Percentiles rank a stretch among this genome's conserved stretches.
These are phyloP conservation scores for Neurospora sp. DNA, from an alignment of 495 filamentous ascomycete genomes.

Conservation along the genomic window DNA sequence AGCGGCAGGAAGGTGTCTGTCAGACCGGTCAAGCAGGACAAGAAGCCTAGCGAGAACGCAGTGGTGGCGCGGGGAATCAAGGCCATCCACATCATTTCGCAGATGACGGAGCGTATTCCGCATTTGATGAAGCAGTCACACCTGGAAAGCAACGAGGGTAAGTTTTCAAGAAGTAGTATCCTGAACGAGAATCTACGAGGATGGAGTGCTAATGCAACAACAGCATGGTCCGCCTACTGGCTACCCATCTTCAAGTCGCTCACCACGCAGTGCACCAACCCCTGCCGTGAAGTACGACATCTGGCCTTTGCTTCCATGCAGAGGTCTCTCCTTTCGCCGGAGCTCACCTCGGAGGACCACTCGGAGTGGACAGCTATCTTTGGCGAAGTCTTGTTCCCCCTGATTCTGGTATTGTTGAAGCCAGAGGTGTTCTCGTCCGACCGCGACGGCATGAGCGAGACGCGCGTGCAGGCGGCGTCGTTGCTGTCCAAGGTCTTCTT, in stretches of 20 bases:
- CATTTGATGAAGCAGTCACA: slow-evolving; percentile 85
- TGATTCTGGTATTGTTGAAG: slow-evolving; percentile 80
- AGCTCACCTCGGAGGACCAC: slow-evolving; percentile 67
- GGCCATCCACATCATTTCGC: slow-evolving; percentile 69
- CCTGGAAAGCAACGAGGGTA: slow-evolving; percentile 77
- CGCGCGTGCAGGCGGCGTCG: slow-evolving; percentile 82
- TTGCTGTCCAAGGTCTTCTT: slow-evolving; percentile 91
- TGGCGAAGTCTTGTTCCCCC: slow-evolving; percentile 87
- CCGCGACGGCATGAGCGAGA: slow-evolving; percentile 89
- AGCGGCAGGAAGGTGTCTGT: slow-evolving; percentile 27
- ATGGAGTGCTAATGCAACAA: slow-evolving; percentile 13
- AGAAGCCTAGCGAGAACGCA: slow-evolving; percentile 49
- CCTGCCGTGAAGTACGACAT: slow-evolving; percentile 86
- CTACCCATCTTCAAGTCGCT: slow-evolving; percentile 84
- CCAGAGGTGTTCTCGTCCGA: slow-evolving; percentile 94
- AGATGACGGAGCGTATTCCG: slow-evolving; percentile 71
- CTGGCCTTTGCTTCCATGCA: slow-evolving; percentile 83
- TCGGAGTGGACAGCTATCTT: slow-evolving; percentile 95
- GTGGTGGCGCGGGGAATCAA: slow-evolving; percentile 69
- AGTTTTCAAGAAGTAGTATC: slow-evolving; percentile 4
- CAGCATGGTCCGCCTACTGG: slow-evolving; percentile 98
- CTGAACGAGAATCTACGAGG: not conserved
- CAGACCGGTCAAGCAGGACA: slow-evolving; percentile 40
- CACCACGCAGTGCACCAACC: slow-evolving; percentile 85
- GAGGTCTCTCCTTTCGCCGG: slow-evolving; percentile 67